Conservation (phyloP, 176 grass and related monocot genomes). For the Pontederia crassipes region DNA sequence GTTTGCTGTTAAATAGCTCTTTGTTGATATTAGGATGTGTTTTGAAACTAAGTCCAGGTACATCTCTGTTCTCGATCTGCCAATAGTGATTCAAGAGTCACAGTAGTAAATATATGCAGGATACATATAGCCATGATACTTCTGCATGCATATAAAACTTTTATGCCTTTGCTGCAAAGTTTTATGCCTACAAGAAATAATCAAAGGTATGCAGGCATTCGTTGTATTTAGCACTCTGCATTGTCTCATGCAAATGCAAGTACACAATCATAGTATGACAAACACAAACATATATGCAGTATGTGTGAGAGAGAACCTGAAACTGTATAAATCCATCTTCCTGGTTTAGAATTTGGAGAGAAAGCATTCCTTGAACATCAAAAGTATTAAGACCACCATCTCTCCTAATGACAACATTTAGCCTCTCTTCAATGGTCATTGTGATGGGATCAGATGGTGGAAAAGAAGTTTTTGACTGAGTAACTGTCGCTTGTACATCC, state of each 20-base stretch:
- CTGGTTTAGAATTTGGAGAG: constrained; percentile 74
- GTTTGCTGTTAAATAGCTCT: constrained; percentile 65
- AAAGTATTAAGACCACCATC: constrained; percentile 67
- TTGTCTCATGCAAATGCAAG: no score
- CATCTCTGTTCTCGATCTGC: constrained; percentile 69
- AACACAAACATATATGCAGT: not conserved
- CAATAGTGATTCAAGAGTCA: no score
- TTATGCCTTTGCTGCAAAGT: not conserved
- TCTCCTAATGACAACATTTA: constrained; percentile 53
- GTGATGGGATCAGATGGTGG: constrained; percentile 64
- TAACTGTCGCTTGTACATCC: constrained; percentile 43
- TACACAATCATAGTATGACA: not conserved
- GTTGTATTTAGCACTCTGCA: no score
- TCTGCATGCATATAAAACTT: no score
- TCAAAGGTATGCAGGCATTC: no score
- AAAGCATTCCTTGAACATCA: constrained; percentile 82
- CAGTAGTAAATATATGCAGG: no score
- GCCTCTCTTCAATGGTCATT: constrained; percentile 76
- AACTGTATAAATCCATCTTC: constrained; percentile 73
- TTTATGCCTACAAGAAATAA: not conserved
- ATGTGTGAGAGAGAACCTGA: constrained; percentile 51
- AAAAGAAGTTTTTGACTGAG: constrained; percentile 44
- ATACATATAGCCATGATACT: no score
- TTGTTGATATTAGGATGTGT: constrained; percentile 75
- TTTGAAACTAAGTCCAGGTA: constrained; percentile 76